Evolutionary conservation across 371 early-diverging fungal genomes (phyloP).

Genomic region (Mortierella sp.): DNA sequence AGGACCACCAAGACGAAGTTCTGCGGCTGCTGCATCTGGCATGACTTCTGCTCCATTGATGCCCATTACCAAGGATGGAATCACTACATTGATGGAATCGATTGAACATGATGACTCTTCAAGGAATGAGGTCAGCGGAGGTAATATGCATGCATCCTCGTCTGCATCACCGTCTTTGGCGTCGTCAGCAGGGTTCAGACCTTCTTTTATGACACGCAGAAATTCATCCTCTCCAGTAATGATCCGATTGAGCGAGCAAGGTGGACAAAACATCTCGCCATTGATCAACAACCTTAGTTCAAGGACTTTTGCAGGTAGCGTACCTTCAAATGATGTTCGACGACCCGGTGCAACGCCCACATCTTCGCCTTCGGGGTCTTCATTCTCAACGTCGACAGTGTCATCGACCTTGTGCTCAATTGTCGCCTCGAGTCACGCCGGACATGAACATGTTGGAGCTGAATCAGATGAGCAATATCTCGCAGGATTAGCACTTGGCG

Average conservation of each 20-base stretch:
- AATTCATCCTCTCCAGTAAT: constrained; percentile 49
- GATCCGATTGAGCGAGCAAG: constrained; percentile 41
- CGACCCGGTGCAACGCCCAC: constrained; percentile 20
- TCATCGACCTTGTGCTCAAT: constrained; percentile 25
- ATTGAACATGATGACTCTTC: not conserved
- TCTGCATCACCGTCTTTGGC: not conserved
- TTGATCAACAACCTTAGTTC: constrained; percentile 12
- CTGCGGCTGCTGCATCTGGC: constrained; percentile 25
- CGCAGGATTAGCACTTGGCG: not conserved
- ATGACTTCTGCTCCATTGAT: not conserved
- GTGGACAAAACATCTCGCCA: constrained; percentile 44
- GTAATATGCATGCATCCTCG: not conserved
- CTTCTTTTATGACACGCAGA: constrained; percentile 21
- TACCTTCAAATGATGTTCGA: constrained; percentile 22
- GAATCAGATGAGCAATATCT: not conserved
- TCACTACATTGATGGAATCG: not conserved
- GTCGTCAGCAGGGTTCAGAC: constrained; percentile 4
- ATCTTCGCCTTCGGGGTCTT: constrained; percentile 16
- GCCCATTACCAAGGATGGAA: not conserved
- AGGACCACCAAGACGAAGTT: constrained; percentile 38
- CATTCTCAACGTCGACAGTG: constrained; percentile 21
- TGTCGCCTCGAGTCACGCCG: constrained; percentile 10
- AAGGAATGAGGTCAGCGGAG: not conserved
- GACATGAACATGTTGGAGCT: constrained; percentile 7
- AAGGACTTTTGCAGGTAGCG: constrained; percentile 28